Evolutionary conservation across 148 eudicot genomes (phyloP), one percentile per base, ranked within the genome.

Genomic region (Fallopia convolvulus): DNA sequence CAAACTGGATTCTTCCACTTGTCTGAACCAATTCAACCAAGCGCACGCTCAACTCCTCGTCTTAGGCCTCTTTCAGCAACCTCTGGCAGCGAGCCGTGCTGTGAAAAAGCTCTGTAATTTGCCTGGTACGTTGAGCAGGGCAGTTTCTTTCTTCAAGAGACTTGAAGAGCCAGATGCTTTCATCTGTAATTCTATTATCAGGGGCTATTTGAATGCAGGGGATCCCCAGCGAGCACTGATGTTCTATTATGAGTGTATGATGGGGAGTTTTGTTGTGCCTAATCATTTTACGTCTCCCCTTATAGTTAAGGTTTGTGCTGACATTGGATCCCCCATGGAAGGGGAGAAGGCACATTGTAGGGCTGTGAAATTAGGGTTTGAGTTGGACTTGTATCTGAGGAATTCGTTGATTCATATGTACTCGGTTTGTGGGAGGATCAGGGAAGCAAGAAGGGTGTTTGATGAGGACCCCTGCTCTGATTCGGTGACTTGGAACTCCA

Each of bases 81-180:
- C 93, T 18, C 83, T 88, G 14, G 83, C 82, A 3, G 82, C 87
- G 6, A 74, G 93, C 74, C 84, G 91, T 0, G 81, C 74, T 2
- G 78, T 88, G 10, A 90, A 88, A 78, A 88, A 85, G 80, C 83
- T 87, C 1, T 90, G 80, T 49, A 86, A 81, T 53, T 79, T 84
- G 74, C 85, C 83, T 4, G 70, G 74, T 8, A 70, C 76, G 47
- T 60, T 86, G 52, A 36, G 74, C 47, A 65, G 53, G 10, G 91
- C 91, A 1, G 82, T 90, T 23, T 71, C 75, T 56, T 72, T 88
- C 13, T 79, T 88, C 17, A 63, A 76, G 52, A 40, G 42, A 13
- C 52, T 85, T 20, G 81, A 90, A 52, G 75, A 84, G 61, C 89
- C 85, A 2, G 90, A 87, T 85, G 91, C 89, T 15, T 90, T 88